Evolutionary conservation across 2,329 filamentous ascomycete genomes (phyloP), one percentile per base, ranked within the genome.

Genomic region (Epichloe coenophiala): DNA sequence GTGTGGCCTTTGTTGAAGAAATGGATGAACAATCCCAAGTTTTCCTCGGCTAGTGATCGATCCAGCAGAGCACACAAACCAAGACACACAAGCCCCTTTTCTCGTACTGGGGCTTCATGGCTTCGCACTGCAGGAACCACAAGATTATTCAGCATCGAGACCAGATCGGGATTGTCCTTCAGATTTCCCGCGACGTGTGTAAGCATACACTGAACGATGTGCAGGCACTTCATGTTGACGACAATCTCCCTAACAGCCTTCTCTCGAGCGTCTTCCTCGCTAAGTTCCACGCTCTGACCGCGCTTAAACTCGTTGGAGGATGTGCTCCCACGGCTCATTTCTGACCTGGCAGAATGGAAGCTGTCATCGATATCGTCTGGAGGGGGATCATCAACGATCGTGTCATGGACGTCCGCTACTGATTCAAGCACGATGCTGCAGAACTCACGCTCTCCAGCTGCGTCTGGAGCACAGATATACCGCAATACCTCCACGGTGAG

Each of bases 171-270:
- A 63, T 95, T 95, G 58, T 90, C 80, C 67, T 96, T 89, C 38
- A 97, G 73, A 60, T 86, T 86, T 54, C 88, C 88, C 49, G 86
- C 78, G 9, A 98, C 88, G 61, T 97, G 95, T 63, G 94, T 83
- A 48, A 98, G 77, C 86, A 97, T 95, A 72, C 89, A 97, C 66
- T 96, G 88, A 27, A 94, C 90, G 58, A 98, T 96, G 63, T 96
- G 87, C 54, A 98, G 76, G 66, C 93, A 97, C 70, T 97, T 97
- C 80, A 96, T 90, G 72, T 97, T 97, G 65, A 97, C 86, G 72
- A 96, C 83, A 62, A 96, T 93, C 68, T 96, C 89, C 57, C 81
- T 83, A 57, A 96, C 81, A 1, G 86, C 88, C 69, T 90, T 94
- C 45, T 78, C 76, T 57, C 80, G 75, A 9, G 80, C 78, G 55